Conservation (phyloP, 176 grass and related monocot species). For the Juncus effusus region DNA sequence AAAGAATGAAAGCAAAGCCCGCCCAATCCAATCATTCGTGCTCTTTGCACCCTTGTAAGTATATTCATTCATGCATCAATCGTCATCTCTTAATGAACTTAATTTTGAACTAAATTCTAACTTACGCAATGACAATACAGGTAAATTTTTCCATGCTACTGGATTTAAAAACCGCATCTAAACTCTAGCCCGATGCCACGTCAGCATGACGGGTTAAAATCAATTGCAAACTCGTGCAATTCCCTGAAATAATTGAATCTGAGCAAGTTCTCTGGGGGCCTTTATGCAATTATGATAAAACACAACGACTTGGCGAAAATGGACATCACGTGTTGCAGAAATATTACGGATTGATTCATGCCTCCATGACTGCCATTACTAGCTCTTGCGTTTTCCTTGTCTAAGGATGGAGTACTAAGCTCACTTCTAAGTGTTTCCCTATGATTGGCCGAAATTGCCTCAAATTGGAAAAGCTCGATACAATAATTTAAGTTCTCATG, state of each 20-base stretch:
- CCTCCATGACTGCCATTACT: constrained; percentile 54
- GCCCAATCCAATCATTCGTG: no score
- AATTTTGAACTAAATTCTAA: neutral
- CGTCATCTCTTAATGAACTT: neutral
- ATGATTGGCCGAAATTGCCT: constrained; percentile 53
- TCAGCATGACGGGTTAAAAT: constrained; percentile 49
- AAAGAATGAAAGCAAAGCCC: no score
- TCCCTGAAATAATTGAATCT: constrained; percentile 66
- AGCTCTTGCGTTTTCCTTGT: constrained; percentile 58
- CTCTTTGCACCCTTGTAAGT: constrained; percentile 29
- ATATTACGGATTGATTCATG: constrained; percentile 49
- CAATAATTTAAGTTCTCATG: no score
- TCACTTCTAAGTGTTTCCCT: constrained; percentile 53
- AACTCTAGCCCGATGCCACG: constrained; percentile 58
- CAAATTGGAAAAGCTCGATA: constrained; percentile 59
- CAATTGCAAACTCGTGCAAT: constrained; percentile 47
- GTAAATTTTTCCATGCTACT: constrained; percentile 34
- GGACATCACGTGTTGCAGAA: constrained; percentile 66
- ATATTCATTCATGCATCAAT: neutral
- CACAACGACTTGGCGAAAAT: constrained; percentile 67
- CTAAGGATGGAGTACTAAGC: constrained; percentile 70
- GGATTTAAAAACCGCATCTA: constrained; percentile 23
- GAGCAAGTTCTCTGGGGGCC: constrained; percentile 65
- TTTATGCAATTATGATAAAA: constrained; percentile 47
- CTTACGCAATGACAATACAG: constrained; percentile 36